These are phyloP conservation scores for Paralagenidium karlingii DNA, from an alignment of 352 stramenopile genomes.

Conservation along the genomic window DNA sequence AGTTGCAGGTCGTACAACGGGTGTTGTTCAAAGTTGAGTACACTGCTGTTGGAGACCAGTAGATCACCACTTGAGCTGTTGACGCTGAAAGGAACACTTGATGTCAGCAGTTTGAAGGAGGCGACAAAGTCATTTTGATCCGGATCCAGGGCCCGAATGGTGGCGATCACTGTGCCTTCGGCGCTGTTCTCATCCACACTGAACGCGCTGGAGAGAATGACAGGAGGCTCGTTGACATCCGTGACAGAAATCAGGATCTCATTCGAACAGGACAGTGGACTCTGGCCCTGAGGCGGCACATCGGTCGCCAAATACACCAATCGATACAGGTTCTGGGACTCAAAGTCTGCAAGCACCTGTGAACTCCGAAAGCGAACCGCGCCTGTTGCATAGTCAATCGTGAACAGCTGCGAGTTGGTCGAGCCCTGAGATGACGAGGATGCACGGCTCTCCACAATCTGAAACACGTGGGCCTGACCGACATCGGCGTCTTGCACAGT, in stretches of 20 bases:
- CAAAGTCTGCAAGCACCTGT: constrained; percentile 22
- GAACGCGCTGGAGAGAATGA: constrained; percentile 2
- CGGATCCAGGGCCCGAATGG: constrained; percentile 10
- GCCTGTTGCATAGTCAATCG: constrained; percentile 17
- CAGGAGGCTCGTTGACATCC: constrained; percentile 34
- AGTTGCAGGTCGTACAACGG: constrained; percentile 7
- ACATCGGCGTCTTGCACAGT: constrained; percentile 21
- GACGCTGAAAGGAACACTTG: constrained; percentile 2
- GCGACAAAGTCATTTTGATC: constrained; percentile 10
- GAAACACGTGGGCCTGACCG: constrained; percentile 28
- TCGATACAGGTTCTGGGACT: constrained; percentile 17
- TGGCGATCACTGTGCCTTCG: constrained; percentile 3
- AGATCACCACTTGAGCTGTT: constrained; percentile 4
- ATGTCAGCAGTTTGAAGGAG: constrained; percentile 7
- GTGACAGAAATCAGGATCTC: constrained; percentile 27
- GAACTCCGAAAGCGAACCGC: constrained; percentile 13
- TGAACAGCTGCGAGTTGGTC: constrained; percentile 1
- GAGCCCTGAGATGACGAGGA: not conserved
- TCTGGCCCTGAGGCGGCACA: constrained; percentile 11
- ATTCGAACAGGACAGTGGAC: constrained; percentile 24
- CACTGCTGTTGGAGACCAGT: constrained; percentile 1
- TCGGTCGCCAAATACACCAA: constrained; percentile 38
- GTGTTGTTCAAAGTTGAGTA: constrained; percentile 8
- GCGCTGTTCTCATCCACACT: constrained; percentile 14
- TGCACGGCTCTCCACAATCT: constrained; percentile 22